Evolutionary conservation across 192 early-diverging fungal species (phyloP), one percentile per base, ranked within the genome.

Genomic region (Coemansia sp.): DNA sequence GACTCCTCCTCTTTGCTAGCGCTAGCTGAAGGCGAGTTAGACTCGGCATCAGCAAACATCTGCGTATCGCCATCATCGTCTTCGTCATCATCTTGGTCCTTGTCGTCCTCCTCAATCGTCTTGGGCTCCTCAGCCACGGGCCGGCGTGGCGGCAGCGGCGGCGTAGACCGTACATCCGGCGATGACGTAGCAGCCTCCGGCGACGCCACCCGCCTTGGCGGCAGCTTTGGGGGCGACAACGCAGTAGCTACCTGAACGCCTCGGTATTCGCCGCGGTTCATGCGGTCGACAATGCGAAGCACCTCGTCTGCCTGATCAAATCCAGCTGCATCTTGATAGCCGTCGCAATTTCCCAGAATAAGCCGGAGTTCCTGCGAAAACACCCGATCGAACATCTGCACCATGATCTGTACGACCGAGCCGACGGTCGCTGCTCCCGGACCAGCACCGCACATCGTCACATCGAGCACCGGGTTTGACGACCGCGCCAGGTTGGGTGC

Each of bases 401-500:
- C 22, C 63, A 76, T 69, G 13, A 66, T 55, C 73, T 66, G 67
- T 33, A 76, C 45, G 2, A 63, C 67, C 1, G 54, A 59, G 17
- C 73, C 73, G 1, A 69, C 73, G 8, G 67, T 76, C 4, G 67
- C 41, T 15, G 67, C 59, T 1, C 6, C 23, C 1, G 61, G 57
- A 2, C 72, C 72, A 0, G 63, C 49, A 2, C 15, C 43, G 25
- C 75, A 81, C 79, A 81, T 81, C 0, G 52, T 34, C 25, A 78
- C 64, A 46, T 81, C 80, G 15, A 57, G 53, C 10, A 64, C 43
- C n/a, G 74, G 80, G 51, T 68, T 67, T 9, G 24, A 56, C 2
- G 80, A 73, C 22, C 69, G 73, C 17, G 93, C 83, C 55, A 97
- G 69, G 57, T 94, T 97, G 9, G 93, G 93, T 5, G 91, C 78